Conservation (phyloP, 768 basidiomycete genomes). For the Rhodotorula paludigena region DNA sequence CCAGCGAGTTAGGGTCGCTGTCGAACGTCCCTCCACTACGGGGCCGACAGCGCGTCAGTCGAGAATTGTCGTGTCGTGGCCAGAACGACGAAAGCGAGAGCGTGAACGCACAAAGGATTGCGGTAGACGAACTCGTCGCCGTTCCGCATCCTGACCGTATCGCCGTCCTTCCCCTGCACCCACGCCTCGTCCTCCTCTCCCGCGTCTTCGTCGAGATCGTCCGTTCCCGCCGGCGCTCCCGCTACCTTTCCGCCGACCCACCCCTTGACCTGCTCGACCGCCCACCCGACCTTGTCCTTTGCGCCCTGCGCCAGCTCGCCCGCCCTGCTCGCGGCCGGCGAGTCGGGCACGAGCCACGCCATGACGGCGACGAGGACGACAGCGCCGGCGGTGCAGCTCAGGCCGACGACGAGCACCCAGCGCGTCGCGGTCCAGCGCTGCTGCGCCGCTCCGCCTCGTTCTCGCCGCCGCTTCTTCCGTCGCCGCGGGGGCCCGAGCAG, state of each 20-base stretch:
- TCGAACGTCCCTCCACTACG: slow-evolving; percentile 49
- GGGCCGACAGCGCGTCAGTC: background rate
- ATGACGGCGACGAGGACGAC: background rate
- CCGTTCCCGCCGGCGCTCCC: background rate
- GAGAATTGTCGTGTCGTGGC: background rate
- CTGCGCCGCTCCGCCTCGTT: background rate
- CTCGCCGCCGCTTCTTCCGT: no score
- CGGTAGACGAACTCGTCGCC: slow-evolving; percentile 59
- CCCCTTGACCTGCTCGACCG: background rate
- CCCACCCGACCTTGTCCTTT: background rate
- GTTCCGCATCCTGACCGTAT: slow-evolving; percentile 8
- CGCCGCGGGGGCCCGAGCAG: background rate
- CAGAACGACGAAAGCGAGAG: no score
- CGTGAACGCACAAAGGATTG: slow-evolving; percentile 57
- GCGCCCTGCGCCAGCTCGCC: no score
- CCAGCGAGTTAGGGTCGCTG: slow-evolving; percentile 41
- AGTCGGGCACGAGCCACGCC: background rate
- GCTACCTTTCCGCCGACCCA: background rate
- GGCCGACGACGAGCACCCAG: background rate
- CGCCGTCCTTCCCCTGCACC: slow-evolving; percentile 11
- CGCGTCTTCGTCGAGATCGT: background rate
- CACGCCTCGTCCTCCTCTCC: no score
- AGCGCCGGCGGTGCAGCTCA: background rate
- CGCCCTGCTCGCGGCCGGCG: no score
- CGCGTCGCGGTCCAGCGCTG: background rate